Base-by-base conservation (phyloP, 257 asterid species). In the Perilla frutescens region DNA sequence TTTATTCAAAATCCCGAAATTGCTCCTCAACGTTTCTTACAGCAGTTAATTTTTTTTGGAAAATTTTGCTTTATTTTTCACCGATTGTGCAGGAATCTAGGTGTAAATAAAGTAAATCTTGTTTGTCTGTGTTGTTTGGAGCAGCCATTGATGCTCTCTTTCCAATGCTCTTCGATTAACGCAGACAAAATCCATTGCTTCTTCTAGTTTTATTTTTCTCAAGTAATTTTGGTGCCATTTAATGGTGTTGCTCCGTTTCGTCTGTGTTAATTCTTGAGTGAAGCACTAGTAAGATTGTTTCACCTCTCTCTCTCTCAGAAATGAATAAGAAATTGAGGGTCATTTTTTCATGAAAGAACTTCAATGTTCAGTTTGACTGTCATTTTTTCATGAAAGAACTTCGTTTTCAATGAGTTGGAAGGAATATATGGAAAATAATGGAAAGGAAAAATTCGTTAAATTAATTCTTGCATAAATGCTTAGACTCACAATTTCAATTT, bases 1-100 rank as follows among this genome's bases (percentile, higher is more conserved):
- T 80, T 55, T 39, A 57, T 79, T 75, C 94, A 90, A 90, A 90
- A 90, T 88, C 96, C 90, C 91, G 71, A 90, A 66, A 80, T 80
- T 66, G 71, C 71, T 65, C 54, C 37, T 40, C 50, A 14, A 67
- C 64, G 70, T 69, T 39, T 74, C 75, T 66, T 47, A 34, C 77
- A 68, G 54, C 26, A 20, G 26, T 20, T 47, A 47, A 66, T 32
- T 14, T 69, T 69, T 44, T 54, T 53, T 49, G 56, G 41, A 47
- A 75, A 66, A 70, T 60, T 20, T 20, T 20, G 26, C 26, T 5
- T 51, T 43, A 43, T 40, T 66, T 37, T 53, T 8, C 29, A 36
- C 41, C 15, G 9, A 8, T 53, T 20, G 41, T 56, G 32, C 45
- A 49, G 48, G 47, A 57, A 55, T 77, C 58, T 76, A 53, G 47